phyloP scores from a whole-genome alignment of 129 eudicot species.

The Saposhnikovia divaricata region DNA sequence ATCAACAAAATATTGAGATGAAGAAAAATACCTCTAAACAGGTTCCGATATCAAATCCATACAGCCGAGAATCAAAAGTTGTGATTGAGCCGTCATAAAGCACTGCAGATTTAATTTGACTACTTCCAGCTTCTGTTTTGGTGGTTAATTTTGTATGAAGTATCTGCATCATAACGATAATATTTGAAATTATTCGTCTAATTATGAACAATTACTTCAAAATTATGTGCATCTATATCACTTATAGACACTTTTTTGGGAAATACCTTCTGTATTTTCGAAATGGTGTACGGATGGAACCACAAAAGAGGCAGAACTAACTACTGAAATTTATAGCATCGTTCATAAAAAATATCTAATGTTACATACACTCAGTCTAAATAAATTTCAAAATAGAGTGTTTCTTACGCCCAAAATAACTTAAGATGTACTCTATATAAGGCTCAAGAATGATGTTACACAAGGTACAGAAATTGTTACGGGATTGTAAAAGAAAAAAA shows the following conservation, averaged over 20 bases:
- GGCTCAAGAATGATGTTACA: neutral
- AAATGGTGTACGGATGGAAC: neutral
- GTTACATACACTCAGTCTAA: too few relatives aligned
- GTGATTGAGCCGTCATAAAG: constrained; percentile 79
- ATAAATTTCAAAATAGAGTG: neutral
- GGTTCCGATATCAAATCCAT: constrained; percentile 82
- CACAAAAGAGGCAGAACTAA: neutral
- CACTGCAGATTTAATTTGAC: constrained; percentile 43
- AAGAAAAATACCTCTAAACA: constrained; percentile 79
- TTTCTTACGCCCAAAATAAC: neutral
- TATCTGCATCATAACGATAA: constrained; percentile 34
- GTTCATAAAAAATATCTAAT: neutral
- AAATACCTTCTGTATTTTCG: neutral
- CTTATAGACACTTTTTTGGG: neutral
- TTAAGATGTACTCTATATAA: neutral
- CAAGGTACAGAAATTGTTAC: neutral
- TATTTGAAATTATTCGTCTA: neutral
- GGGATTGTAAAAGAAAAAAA: constrained; percentile 11
- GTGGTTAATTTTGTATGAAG: constrained; percentile 62
- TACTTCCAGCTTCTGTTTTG: constrained; percentile 22
- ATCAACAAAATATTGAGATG: neutral
- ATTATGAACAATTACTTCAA: neutral
- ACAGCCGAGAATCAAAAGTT: constrained; percentile 63
- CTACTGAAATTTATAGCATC: neutral
- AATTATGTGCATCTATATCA: neutral